Conservation (phyloP, 2,329 filamentous ascomycete genomes). For the Paraconiothyrium sp. region DNA sequence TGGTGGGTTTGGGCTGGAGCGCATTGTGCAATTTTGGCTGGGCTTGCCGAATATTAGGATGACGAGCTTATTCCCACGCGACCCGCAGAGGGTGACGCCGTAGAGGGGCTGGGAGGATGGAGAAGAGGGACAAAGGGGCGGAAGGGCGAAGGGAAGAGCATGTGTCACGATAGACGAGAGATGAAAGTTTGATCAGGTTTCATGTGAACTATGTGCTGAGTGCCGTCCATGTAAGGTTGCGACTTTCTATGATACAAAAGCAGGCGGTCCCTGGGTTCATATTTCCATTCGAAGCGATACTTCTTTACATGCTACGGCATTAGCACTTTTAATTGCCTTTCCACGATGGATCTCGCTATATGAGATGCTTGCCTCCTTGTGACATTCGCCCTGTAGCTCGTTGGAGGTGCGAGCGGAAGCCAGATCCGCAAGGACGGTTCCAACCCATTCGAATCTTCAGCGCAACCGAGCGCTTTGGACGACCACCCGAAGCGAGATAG, state of each 20-base stretch:
- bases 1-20: conserved; percentile 71
- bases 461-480: neutral
- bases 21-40: conserved; percentile 73
- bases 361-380: too few species aligned
- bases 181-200: neutral
- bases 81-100: conserved; percentile 65
- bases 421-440: neutral
- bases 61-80: conserved; percentile 70
- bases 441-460: neutral
- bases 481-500: neutral
- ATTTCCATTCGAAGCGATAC: neutral
- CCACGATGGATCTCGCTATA: too few species aligned
- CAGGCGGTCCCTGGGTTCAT: too few species aligned
- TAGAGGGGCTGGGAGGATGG: conserved; percentile 31
- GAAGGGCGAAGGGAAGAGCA: neutral
- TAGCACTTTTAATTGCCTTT: too few species aligned
- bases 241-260: too few species aligned
- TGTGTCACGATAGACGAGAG: conserved; percentile 5
- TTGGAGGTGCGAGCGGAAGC: neutral
- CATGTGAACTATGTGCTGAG: too few species aligned
- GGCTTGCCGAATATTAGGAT: conserved; percentile 71
- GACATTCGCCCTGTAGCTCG: too few species aligned
- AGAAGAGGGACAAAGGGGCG: neutral
- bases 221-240: too few species aligned
- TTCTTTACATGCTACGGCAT: neutral